Conservation (phyloP, 768 basidiomycete genomes). For the Boletus reticuloceps region DNA sequence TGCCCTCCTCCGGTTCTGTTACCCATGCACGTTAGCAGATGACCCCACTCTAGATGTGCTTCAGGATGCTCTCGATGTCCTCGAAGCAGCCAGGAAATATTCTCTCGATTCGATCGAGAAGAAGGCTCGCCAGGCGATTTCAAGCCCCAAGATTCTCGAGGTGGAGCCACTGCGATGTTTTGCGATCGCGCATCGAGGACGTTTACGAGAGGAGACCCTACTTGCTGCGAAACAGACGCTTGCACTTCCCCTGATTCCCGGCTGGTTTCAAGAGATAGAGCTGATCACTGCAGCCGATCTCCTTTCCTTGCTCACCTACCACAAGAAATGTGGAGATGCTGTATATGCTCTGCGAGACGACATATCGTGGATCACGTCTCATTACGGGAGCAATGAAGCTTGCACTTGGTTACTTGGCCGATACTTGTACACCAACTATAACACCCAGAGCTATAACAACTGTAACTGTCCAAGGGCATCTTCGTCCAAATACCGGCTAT, state of each 20-base stretch:
- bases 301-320: constrained; percentile 25
- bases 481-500: background rate
- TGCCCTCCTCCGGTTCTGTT: constrained; percentile 6
- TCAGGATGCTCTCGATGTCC: constrained; percentile 7
- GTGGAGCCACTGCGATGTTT: constrained; percentile 28
- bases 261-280: constrained; percentile 25
- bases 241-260: constrained; percentile 20
- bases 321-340: constrained; percentile 14
- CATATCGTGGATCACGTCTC: constrained; percentile 10
- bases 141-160: constrained; percentile 17
- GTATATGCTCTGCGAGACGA: constrained; percentile 2
- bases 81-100: constrained; percentile 21
- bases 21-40: too few relatives aligned
- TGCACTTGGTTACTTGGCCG: constrained; percentile 9
- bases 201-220: constrained; percentile 20
- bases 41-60: constrained; percentile 13
- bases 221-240: constrained; percentile 32
- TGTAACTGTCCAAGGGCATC: background rate
- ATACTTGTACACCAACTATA: background rate
- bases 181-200: constrained; percentile 28
- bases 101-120: constrained; percentile 18
- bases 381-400: constrained; percentile 5
- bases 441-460: background rate
- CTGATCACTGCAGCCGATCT: constrained; percentile 28
- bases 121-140: constrained; percentile 20